Base-by-base conservation (phyloP, 116 monocot genomes). In the Thalassia testudinum region DNA sequence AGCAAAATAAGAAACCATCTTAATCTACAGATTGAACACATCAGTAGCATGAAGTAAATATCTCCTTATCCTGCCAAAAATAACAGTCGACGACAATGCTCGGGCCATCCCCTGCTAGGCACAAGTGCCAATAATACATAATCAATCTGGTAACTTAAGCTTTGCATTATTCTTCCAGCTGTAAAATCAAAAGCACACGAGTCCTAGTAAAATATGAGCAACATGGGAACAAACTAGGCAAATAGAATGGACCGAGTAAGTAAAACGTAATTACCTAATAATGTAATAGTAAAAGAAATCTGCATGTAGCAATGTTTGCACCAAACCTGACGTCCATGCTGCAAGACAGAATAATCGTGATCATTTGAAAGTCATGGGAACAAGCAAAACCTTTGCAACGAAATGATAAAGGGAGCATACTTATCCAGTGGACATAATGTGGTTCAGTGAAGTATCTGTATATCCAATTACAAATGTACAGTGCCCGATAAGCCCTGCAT, bases 121-220 rank as follows among this genome's bases (percentile, higher is more conserved):
- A n/a, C n/a, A n/a, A n/a, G n/a, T n/a, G n/a, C n/a, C n/a, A n/a
- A n/a, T n/a, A n/a, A n/a, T n/a, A n/a, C n/a, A n/a, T n/a, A n/a
- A n/a, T 76, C 30, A 77, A 50, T 73, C 79, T 21, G 79, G 79
- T 48, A 79, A 27, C 50, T 66, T 60, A 8, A 79, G 70, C 42
- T 74, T 79, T 37, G 59, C 79, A 38, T 73, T 73, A 24, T 79
- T 79, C 66, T 79, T 79, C 79, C 79, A 79, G 62, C 79, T 79
- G 70, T 48, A 67, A 43, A 26, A 55, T 49, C 21, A 21, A 30
- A n/a, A n/a, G n/a, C n/a, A n/a, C n/a, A n/a, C n/a, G n/a, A n/a
- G n/a, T n/a, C n/a, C n/a, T n/a, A n/a, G n/a, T n/a, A n/a, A n/a
- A n/a, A n/a, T n/a, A n/a, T n/a, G n/a, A 28, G 30, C 11, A 53